A percentile compares a stretch with the other conserved stretches of the same genome.
Evolutionary conservation across 129 eudicot species (phyloP).

Genomic region (Smallanthus sonchifolius): DNA sequence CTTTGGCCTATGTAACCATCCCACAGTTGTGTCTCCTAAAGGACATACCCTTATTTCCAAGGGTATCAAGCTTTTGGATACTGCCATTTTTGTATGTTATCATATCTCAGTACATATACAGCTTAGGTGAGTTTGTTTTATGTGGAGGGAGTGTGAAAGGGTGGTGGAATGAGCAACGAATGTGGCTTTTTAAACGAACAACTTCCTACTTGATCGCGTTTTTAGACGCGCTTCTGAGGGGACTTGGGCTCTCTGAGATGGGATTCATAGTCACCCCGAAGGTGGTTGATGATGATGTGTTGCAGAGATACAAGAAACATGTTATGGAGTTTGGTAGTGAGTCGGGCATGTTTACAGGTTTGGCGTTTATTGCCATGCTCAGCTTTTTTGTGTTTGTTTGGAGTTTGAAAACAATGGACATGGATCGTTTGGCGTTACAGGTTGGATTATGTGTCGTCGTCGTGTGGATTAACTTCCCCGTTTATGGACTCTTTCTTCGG

Average conservation of each 20-base stretch:
- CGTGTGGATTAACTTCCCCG: slow-evolving; percentile 18
- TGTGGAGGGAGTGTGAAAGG: slow-evolving; percentile 14
- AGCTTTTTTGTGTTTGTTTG: slow-evolving; percentile 22
- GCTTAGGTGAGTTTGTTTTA: slow-evolving; percentile 15
- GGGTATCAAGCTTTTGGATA: slow-evolving; percentile 11
- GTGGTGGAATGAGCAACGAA: slow-evolving; percentile 19
- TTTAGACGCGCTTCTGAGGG: background rate
- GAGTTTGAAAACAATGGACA: background rate
- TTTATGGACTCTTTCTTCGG: slow-evolving; percentile 28
- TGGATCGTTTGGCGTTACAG: slow-evolving; percentile 9
- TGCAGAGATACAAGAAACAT: slow-evolving; percentile 7
- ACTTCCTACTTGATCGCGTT: slow-evolving; percentile 11
- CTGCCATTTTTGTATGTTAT: slow-evolving; percentile 12
- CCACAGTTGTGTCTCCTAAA: slow-evolving; percentile 13
- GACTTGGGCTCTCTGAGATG: slow-evolving; percentile 4
- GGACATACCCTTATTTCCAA: slow-evolving; percentile 4
- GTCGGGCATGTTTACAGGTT: slow-evolving; percentile 4
- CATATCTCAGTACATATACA: slow-evolving; percentile 12
- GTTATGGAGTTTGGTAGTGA: slow-evolving; percentile 18
- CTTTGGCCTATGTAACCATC: background rate
- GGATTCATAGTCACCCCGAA: slow-evolving; percentile 8
- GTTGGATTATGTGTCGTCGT: slow-evolving; percentile 3
- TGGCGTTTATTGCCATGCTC: slow-evolving; percentile 22
- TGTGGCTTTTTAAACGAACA: slow-evolving; percentile 10
- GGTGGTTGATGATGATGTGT: slow-evolving; percentile 9